Conservation (phyloP, 2,329 filamentous ascomycete genomes). For the Trichophyton rubrum region DNA sequence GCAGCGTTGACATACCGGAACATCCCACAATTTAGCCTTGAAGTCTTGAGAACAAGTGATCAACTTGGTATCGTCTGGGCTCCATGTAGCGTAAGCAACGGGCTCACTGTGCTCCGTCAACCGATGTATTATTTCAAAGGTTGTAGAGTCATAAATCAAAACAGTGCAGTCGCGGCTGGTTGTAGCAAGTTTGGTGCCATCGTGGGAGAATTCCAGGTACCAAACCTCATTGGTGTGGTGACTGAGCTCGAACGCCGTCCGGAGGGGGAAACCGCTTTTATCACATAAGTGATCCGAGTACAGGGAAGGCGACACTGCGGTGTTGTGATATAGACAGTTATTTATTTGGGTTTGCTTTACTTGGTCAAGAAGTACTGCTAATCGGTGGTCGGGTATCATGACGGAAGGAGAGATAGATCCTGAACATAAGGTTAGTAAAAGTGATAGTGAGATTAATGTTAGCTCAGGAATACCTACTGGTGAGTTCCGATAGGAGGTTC, state of each 20-base stretch:
- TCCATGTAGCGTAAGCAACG: constrained; percentile 77
- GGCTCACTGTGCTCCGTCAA: constrained; percentile 56
- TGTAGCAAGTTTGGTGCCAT: constrained; percentile 70
- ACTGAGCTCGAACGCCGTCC: constrained; percentile 55
- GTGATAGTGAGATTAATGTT: background rate
- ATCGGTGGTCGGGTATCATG: constrained; percentile 87
- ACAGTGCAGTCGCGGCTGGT: constrained; percentile 64
- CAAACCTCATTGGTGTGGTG: constrained; percentile 76
- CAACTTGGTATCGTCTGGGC: constrained; percentile 75
- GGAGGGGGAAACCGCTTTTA: constrained; percentile 62
- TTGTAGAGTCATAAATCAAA: constrained; percentile 66
- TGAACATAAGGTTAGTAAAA: constrained; percentile 26
- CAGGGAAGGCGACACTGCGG: constrained; percentile 61
- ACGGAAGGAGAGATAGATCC: constrained; percentile 88
- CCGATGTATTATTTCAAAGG: constrained; percentile 52
- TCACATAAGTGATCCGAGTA: constrained; percentile 85
- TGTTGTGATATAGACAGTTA: constrained; percentile 81
- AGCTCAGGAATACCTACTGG: constrained; percentile 46
- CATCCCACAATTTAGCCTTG: constrained; percentile 63
- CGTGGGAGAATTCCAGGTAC: constrained; percentile 80
- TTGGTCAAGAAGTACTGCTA: constrained; percentile 68
- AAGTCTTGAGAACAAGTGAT: constrained; percentile 71
- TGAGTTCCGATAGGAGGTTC: constrained; percentile 64
- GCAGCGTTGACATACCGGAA: constrained; percentile 40
- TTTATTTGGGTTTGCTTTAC: constrained; percentile 75